phyloP scores from a whole-genome alignment of 228 moss, liverwort and hornwort species.

The Sphagnum fallax region DNA sequence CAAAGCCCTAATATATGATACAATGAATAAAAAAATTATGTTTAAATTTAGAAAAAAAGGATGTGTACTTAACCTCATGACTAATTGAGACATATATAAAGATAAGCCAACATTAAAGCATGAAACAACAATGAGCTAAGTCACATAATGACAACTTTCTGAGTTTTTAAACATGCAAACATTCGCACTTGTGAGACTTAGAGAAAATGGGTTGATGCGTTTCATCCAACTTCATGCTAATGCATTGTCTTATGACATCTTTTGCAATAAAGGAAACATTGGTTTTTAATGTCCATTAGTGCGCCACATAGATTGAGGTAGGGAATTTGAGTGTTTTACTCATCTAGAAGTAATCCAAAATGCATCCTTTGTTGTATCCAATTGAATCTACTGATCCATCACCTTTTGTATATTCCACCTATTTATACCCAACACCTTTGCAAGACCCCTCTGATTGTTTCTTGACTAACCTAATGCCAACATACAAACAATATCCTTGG shows the following conservation, averaged over 20 bases:
- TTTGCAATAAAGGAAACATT: neutral
- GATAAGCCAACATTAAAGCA: no score
- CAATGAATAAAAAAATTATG: no score
- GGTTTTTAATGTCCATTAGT: neutral
- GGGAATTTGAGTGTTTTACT: neutral
- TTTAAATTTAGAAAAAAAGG: no score
- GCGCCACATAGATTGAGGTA: neutral
- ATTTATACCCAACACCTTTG: neutral
- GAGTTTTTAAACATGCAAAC: no score
- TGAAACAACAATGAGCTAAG: no score
- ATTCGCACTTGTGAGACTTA: no score
- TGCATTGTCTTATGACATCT: neutral
- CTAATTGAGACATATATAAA: no score
- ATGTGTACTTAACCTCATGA: no score
- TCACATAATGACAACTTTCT: no score
- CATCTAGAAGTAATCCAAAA: neutral
- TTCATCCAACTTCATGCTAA: no score
- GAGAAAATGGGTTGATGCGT: no score
- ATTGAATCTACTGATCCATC: neutral
- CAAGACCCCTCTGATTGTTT: neutral
- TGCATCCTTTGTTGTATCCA: neutral
- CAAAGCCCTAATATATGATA: no score
- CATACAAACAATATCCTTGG: slow-evolving; percentile 1
- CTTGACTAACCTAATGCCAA: neutral
- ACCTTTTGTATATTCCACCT: neutral